Evolutionary conservation across 306 rosid genomes (phyloP).

Genomic region (Inga oerstediana): DNA sequence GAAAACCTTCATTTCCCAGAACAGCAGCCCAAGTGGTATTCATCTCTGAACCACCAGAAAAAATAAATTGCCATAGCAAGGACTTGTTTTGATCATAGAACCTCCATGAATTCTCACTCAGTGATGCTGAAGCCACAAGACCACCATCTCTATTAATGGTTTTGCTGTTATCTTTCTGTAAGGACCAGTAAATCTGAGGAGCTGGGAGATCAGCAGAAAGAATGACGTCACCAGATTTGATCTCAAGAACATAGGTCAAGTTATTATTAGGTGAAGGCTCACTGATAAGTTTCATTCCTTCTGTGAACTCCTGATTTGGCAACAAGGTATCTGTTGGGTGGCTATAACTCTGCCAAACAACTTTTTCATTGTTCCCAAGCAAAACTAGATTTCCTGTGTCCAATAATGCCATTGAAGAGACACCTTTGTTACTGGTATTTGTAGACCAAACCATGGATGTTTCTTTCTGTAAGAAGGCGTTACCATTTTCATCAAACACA

Average conservation of each 20-base stretch:
- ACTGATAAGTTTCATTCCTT: constrained; percentile 53
- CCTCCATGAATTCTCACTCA: constrained; percentile 48
- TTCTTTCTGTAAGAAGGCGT: constrained; percentile 34
- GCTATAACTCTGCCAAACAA: constrained; percentile 65
- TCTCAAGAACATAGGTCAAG: constrained; percentile 43
- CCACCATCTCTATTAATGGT: constrained; percentile 34
- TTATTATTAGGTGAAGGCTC: constrained; percentile 34
- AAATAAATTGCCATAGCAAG: constrained; percentile 53
- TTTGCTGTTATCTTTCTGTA: constrained; percentile 40
- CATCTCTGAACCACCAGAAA: constrained; percentile 31
- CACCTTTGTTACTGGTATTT: constrained; percentile 41
- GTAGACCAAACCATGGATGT: constrained; percentile 44
- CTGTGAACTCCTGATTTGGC: constrained; percentile 49
- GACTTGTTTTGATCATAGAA: constrained; percentile 44
- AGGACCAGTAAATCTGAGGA: constrained; percentile 65
- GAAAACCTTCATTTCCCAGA: constrained; percentile 61
- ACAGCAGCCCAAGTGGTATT: constrained; percentile 66
- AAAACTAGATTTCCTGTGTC: constrained; percentile 63
- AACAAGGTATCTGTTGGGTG: constrained; percentile 63
- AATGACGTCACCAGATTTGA: constrained; percentile 44
- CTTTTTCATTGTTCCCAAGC: constrained; percentile 34
- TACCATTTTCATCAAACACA: constrained; percentile 46
- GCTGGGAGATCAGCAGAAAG: constrained; percentile 46
- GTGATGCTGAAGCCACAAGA: constrained; percentile 33
- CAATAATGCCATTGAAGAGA: constrained; percentile 42